Evolutionary conservation across 169 alveolate species (phyloP).

Genomic region (Plasmodium ovale): DNA sequence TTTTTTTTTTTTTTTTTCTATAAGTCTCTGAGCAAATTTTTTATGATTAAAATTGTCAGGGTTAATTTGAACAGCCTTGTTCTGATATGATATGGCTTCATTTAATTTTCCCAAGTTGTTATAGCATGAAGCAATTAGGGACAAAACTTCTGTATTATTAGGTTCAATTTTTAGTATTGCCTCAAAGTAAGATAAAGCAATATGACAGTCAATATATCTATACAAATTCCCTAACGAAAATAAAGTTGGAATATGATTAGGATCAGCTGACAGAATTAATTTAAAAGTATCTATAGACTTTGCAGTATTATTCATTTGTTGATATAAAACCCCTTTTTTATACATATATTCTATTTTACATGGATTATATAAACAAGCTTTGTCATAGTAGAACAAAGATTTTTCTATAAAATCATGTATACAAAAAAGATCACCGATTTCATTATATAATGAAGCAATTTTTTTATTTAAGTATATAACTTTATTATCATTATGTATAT

Average conservation of each 20-base stretch:
- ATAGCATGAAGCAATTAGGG: conserved; percentile 67
- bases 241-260: conserved; percentile 57
- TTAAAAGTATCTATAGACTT: conserved; percentile 66
- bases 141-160: conserved; percentile 62
- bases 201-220: conserved; percentile 60
- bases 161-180: conserved; percentile 74
- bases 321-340: conserved; percentile 73
- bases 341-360: conserved; percentile 68
- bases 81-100: conserved; percentile 73
- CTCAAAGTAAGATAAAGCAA: conserved; percentile 69
- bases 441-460: conserved; percentile 70
- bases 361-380: conserved; percentile 68
- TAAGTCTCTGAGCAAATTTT: conserved; percentile 73
- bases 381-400: conserved; percentile 61
- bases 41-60: conserved; percentile 75
- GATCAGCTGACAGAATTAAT: conserved; percentile 27
- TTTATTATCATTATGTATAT: conserved; percentile 3
- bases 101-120: conserved; percentile 55
- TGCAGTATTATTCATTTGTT: conserved; percentile 66
- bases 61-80: conserved; percentile 67
- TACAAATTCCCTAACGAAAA: conserved; percentile 68
- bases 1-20: too few relatives aligned
- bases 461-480: conserved; percentile 36
- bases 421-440: conserved; percentile 68
- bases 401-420: conserved; percentile 72